These are phyloP conservation scores for Talaromyces borbonicus DNA, from an alignment of 495 filamentous ascomycete genomes.

Conservation along the genomic window DNA sequence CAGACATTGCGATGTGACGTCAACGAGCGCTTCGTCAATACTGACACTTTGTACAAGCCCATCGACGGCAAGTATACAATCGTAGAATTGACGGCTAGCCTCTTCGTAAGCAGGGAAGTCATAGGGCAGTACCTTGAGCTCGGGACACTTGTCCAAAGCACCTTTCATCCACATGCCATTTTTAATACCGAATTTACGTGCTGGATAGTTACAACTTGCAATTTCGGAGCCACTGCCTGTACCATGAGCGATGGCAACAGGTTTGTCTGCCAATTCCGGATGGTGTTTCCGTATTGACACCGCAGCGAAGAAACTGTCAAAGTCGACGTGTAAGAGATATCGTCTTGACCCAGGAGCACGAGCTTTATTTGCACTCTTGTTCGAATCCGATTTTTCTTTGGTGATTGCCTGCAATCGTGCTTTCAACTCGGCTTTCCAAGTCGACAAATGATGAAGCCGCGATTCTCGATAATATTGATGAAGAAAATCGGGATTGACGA, in stretches of 20 bases:
- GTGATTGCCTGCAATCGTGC: constrained; percentile 71
- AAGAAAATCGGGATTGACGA: constrained; percentile 82
- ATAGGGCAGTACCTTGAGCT: constrained; percentile 79
- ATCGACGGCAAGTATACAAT: constrained; percentile 65
- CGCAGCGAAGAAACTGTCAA: constrained; percentile 95
- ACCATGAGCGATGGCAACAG: constrained; percentile 83
- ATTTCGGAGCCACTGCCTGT: constrained; percentile 82
- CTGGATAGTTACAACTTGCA: constrained; percentile 92
- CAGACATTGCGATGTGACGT: constrained; percentile 60
- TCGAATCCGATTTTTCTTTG: constrained; percentile 52
- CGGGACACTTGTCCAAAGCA: constrained; percentile 72
- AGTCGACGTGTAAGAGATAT: constrained; percentile 93
- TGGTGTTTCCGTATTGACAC: constrained; percentile 67
- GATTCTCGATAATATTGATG: constrained; percentile 92
- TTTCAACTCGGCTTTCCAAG: constrained; percentile 91
- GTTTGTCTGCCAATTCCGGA: constrained; percentile 70
- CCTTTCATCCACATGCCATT: constrained; percentile 99
- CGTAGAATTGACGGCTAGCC: constrained; percentile 80
- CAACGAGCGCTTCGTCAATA: constrained; percentile 85
- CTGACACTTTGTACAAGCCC: constrained; percentile 91
- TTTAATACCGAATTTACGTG: constrained; percentile 74
- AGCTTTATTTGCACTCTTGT: constrained; percentile 37
- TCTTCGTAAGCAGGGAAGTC: constrained; percentile 93
- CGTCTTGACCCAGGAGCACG: constrained; percentile 50
- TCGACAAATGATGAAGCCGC: constrained; percentile 85